These are phyloP conservation scores for Cladorrhinum sp. DNA, from an alignment of 2,329 filamentous ascomycete species.

Conservation along the genomic window DNA sequence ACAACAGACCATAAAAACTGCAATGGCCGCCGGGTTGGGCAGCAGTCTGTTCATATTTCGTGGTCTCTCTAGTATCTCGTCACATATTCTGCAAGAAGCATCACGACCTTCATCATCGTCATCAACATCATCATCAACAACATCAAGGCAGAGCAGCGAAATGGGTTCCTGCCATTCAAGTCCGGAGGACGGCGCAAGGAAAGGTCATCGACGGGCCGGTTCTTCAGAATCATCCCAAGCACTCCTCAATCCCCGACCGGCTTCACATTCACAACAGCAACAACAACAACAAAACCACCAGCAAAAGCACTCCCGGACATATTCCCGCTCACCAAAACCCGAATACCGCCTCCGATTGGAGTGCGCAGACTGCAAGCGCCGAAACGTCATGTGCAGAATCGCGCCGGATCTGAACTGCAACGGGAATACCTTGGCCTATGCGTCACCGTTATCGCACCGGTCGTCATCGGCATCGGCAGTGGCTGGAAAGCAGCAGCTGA, in stretches of 20 bases:
- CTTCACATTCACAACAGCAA: neutral
- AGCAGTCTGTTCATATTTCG: constrained; percentile 18
- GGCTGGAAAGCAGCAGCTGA: neutral
- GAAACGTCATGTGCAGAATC: neutral
- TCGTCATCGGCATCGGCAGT: neutral
- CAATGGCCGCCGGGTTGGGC: constrained; percentile 19
- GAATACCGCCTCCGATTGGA: neutral
- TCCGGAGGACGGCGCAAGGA: neutral
- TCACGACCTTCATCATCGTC: constrained; percentile 2
- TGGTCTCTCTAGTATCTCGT: constrained; percentile 10
- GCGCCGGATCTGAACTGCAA: constrained; percentile 1
- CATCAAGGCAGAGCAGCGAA: neutral
- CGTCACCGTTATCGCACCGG: neutral
- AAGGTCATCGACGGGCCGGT: neutral
- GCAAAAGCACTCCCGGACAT: too few relatives aligned
- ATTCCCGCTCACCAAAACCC: neutral
- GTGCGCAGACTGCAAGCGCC: neutral
- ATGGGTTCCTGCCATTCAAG: constrained; percentile 7
- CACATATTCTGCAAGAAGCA: constrained; percentile 10
- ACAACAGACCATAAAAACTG: constrained; percentile 16
- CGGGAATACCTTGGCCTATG: constrained; percentile 2
- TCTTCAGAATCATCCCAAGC: neutral
- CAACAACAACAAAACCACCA: neutral
- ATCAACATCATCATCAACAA: neutral
- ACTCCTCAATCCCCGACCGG: neutral